phyloP scores from a whole-genome alignment of 176 grass and related monocot genomes.

The Thinopyrum elongatum region DNA sequence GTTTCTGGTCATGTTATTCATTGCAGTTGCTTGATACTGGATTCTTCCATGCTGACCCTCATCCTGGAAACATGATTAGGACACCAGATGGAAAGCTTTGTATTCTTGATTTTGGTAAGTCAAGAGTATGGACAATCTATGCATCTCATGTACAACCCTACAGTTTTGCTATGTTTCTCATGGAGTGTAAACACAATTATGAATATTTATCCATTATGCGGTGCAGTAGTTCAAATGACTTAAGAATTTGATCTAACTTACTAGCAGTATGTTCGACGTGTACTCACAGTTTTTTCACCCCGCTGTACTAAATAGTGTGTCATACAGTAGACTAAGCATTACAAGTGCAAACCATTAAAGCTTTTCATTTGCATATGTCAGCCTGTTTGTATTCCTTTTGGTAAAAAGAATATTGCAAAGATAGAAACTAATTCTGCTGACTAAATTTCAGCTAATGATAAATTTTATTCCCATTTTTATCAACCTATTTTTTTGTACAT shows the following conservation, averaged over 20 bases:
- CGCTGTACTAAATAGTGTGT: background rate
- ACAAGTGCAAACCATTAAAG: background rate
- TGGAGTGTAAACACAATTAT: background rate
- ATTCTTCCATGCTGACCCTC: conserved; percentile 97
- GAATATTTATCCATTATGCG: background rate
- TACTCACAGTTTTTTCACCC: background rate
- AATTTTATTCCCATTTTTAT: background rate
- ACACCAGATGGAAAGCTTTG: conserved; percentile 93
- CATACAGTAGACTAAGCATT: background rate
- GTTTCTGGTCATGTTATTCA: background rate
- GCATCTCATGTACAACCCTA: background rate
- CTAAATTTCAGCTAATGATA: background rate
- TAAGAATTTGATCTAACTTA: background rate
- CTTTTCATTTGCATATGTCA: background rate
- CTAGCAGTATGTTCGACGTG: background rate
- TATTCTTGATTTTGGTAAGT: conserved; percentile 99
- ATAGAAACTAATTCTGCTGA: background rate
- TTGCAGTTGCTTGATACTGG: conserved; percentile 95
- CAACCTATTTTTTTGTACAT: background rate
- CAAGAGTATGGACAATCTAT: conserved; percentile 8
- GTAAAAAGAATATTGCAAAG: background rate
- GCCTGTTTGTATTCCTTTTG: conserved; percentile 4
- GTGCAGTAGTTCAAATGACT: background rate
- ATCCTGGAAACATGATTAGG: conserved; percentile 98
- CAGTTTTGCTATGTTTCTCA: background rate